Evolutionary conservation across 768 basidiomycete genomes (phyloP).

Genomic region (Suillus variegatus): DNA sequence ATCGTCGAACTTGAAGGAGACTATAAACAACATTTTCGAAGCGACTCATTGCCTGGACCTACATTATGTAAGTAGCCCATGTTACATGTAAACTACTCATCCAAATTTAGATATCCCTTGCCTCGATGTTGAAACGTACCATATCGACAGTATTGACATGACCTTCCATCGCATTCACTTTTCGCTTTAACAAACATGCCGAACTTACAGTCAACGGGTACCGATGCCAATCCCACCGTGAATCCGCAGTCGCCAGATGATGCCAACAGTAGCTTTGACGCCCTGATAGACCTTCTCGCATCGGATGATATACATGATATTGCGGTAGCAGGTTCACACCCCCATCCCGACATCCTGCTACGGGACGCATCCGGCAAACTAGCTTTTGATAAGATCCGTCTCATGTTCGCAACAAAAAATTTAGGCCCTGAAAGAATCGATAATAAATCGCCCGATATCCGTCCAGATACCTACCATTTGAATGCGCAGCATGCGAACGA

Average conservation of each 20-base stretch:
- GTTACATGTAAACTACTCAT: neutral
- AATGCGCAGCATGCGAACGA: neutral
- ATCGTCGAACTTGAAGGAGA: neutral
- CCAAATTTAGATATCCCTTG: neutral
- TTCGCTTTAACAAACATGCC: neutral
- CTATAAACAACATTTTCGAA: slow-evolving; percentile 3
- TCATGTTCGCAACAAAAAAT: slow-evolving; percentile 25
- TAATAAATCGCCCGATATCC: neutral
- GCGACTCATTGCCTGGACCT: neutral
- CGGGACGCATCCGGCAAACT: slow-evolving; percentile 31
- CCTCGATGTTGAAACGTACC: neutral
- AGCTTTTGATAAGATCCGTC: slow-evolving; percentile 32
- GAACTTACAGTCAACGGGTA: neutral
- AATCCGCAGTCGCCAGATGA: slow-evolving; percentile 1
- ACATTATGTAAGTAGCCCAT: neutral
- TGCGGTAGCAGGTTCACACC: neutral
- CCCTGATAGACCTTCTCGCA: slow-evolving; percentile 32
- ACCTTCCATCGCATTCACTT: neutral
- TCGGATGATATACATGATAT: slow-evolving; percentile 25
- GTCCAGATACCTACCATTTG: neutral
- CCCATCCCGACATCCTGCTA: slow-evolving; percentile 14
- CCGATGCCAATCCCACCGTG: neutral
- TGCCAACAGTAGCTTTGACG: slow-evolving; percentile 25
- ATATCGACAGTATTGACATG: neutral
- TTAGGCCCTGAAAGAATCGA: neutral